Base-by-base conservation (phyloP, 257 asterid genomes). In the Solanum tarapatanum region DNA sequence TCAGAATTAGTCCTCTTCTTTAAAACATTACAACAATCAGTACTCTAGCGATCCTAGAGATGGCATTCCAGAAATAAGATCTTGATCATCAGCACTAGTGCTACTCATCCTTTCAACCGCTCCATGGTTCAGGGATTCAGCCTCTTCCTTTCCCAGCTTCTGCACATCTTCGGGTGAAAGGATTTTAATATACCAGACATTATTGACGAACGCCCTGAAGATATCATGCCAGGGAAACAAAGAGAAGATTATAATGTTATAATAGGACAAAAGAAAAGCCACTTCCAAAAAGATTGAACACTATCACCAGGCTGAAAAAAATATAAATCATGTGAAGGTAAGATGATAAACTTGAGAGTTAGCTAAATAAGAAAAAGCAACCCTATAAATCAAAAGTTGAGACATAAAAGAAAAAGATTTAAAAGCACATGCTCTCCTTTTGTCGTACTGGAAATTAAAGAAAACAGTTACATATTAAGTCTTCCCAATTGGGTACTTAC, bases 111-210 rank as follows among this genome's bases (percentile, higher is more conserved):
- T 92, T 88, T 91, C 94, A 9, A 89, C 91, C 8, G 93, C 89
- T 66, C 55, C 88, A 76, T 90, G 90, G 39, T 90, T 91, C 89
- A 91, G 89, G 85, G 96, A 88, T 83, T 92, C 97, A 45, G 90
- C 94, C 82, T 94, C 98, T 87, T 93, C 93, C 88, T 92, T 95
- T 76, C 98, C 98, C 88, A 96, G 95, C 89, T 93, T 94, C 90
- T 92, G 88, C 89, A 95, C 96, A 72, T 95, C 99, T 88, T 95
- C 96, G 0, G 98, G 98, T 12, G 98, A 96, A 62, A 96, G 98
- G 90, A 96, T 96, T 95, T 96, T 96, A 93, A 96, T 96, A 75
- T 94, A 94, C 98, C 98, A 96, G 86, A 96, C 99, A 82, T 95
- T 94, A 83, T 95, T 94, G 89, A 96, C 97, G 85, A 96, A 96